These are phyloP conservation scores for Circinella minor DNA, from an alignment of 371 early-diverging fungal genomes.

Conservation along the genomic window DNA sequence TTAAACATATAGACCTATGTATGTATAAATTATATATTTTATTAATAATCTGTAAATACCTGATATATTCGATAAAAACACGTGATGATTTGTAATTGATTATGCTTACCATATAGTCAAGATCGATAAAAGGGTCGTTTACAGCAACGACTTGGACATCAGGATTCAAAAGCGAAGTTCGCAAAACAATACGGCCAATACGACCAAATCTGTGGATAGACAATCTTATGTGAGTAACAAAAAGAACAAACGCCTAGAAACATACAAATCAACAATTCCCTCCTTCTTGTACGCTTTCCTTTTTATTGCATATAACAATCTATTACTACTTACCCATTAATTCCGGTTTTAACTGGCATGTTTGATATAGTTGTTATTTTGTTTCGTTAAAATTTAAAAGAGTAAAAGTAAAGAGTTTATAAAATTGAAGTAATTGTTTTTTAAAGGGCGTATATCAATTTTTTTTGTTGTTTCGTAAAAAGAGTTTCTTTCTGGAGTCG, in stretches of 20 bases:
- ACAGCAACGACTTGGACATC: constrained; percentile 91
- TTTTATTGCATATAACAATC: neutral
- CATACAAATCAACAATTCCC: neutral
- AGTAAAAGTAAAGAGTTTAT: neutral
- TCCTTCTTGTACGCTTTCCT: neutral
- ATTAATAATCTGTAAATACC: no score
- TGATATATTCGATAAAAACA: neutral
- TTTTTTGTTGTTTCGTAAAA: constrained; percentile 11
- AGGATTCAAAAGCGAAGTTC: constrained; percentile 82
- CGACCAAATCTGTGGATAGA: constrained; percentile 82
- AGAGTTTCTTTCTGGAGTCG: constrained; percentile 7
- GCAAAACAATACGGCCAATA: constrained; percentile 98
- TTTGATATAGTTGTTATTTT: constrained; percentile 18
- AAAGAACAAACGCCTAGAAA: no score
- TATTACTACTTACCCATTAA: constrained; percentile 39
- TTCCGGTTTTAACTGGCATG: constrained; percentile 42
- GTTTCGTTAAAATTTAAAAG: neutral
- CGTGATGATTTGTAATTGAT: neutral
- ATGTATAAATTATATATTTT: neutral
- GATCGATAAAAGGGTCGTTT: constrained; percentile 98
- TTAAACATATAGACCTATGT: constrained; percentile 91
- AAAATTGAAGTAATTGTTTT: neutral
- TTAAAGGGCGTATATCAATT: constrained; percentile 10
- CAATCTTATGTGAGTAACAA: neutral
- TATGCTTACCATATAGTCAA: constrained; percentile 85